Percentiles rank a stretch among this genome's conserved stretches.
These are phyloP conservation scores for Sphaerulina populicola DNA, from an alignment of 2,329 filamentous ascomycete genomes.

Conservation along the genomic window DNA sequence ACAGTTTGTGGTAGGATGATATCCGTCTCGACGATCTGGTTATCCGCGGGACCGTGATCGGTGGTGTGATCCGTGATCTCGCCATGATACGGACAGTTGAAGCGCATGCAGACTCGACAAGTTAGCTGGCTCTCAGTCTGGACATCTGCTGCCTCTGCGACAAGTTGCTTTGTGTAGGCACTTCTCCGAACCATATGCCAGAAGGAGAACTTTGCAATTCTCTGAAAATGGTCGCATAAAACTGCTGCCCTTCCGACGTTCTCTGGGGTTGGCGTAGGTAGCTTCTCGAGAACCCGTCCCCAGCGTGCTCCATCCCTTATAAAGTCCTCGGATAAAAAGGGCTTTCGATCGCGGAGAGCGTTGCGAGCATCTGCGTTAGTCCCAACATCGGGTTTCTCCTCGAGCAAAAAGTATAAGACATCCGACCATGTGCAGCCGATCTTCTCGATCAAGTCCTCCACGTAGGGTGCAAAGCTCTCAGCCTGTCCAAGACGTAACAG, in stretches of 20 bases:
- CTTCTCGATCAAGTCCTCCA: conserved; percentile 32
- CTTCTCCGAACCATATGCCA: conserved; percentile 37
- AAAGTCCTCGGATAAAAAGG: conserved; percentile 30
- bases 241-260: conserved; percentile 31
- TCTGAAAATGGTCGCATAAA: conserved; percentile 34
- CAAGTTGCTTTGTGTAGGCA: conserved; percentile 13
- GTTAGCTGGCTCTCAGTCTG: conserved; percentile 18
- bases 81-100: conserved; percentile 37
- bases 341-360: conserved; percentile 18
- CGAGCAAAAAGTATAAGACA: conserved; percentile 36
- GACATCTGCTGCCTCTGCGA: conserved; percentile 7
- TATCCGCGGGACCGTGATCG: conserved; percentile 13
- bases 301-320: conserved; percentile 29
- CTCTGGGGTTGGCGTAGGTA: conserved; percentile 24
- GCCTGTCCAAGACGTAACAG: conserved; percentile 33
- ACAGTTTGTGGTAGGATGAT: conserved; percentile 28
- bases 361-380: conserved; percentile 14
- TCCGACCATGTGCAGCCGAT: conserved; percentile 33
- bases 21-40: conserved; percentile 25
- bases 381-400: conserved; percentile 23
- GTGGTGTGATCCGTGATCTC: conserved; percentile 30
- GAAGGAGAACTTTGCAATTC: conserved; percentile 32
- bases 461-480: conserved; percentile 31
- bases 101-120: conserved; percentile 27
- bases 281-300: conserved; percentile 26